phyloP scores from a whole-genome alignment of 495 filamentous ascomycete genomes.

The Xylaria intraflava region DNA sequence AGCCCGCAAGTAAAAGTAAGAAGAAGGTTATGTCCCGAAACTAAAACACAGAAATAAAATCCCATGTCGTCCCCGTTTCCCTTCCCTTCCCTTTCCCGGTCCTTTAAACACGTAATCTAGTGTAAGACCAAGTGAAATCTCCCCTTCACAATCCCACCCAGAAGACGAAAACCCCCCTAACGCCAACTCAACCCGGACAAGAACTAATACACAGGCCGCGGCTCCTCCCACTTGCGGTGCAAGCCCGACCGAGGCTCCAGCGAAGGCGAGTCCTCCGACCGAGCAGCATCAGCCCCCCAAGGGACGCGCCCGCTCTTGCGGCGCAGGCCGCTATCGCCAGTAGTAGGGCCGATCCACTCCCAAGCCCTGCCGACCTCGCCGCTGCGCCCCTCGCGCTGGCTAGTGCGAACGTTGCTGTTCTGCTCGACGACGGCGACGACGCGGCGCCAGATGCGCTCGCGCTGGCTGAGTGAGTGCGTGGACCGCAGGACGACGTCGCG shows the following conservation, averaged over 20 bases:
- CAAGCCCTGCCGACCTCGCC: slow-evolving; percentile 86
- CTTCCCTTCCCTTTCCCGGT: too few relatives aligned
- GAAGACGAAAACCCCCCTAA: too few relatives aligned
- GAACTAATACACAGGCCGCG: slow-evolving; percentile 29
- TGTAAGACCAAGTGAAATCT: too few relatives aligned
- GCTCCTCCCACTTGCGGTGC: slow-evolving; percentile 49
- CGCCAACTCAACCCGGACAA: slow-evolving; percentile 11
- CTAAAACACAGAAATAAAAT: too few relatives aligned
- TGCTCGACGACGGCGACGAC: slow-evolving; percentile 80
- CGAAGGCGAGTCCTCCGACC: slow-evolving; percentile 21
- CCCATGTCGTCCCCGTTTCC: too few relatives aligned
- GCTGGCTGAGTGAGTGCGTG: slow-evolving; percentile 65
- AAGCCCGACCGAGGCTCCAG: slow-evolving; percentile 19
- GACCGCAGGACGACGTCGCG: slow-evolving; percentile 84
- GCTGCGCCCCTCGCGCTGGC: slow-evolving; percentile 70
- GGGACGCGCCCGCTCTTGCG: slow-evolving; percentile 48
- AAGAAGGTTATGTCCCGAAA: too few relatives aligned
- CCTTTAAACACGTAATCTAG: too few relatives aligned
- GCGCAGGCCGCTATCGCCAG: slow-evolving; percentile 40
- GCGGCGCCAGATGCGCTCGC: slow-evolving; percentile 72
- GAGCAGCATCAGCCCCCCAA: slow-evolving; percentile 34
- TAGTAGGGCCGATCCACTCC: slow-evolving; percentile 84
- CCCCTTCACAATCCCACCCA: too few relatives aligned
- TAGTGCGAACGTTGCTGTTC: slow-evolving; percentile 85
- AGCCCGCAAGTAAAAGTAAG: too few relatives aligned